Evolutionary conservation across 306 rosid genomes (phyloP), one percentile per base, ranked within the genome.

Genomic region (Cicer chorassanicum): DNA sequence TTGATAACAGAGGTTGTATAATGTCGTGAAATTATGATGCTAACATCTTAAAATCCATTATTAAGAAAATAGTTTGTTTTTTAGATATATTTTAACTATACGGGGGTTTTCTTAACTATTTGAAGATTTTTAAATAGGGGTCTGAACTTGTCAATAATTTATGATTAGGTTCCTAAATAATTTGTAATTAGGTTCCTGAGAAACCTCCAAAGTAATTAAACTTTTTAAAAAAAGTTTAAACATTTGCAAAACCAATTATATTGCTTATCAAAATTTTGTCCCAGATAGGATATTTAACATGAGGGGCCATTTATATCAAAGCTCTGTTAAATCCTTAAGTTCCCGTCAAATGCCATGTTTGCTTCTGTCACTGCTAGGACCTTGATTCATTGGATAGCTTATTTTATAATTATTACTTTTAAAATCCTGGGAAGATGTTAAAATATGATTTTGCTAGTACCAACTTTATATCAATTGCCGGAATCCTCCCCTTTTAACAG

Each of bases 391-490:
- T 1, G 9, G 67, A 38, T 38, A 18, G 48, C 51, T 29, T 64
- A 44, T 44, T 76, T 21, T 53, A 53, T 42, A 6, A 21, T 65
- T 53, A 21, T 65, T 53, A 41, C n/a, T 54, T 60, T 36, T 34
- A 61, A 61, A 61, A 61, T 36, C 45, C 19, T 36, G 10, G 16
- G 65, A 29, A 60, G 50, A 43, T n/a, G 68, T 38, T 43, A 8
- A 51, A 41, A 44, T 59, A 24, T 60, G 21, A 46, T 29, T n/a
- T 61, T 73, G 69, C 34, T 34, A 29, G 49, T 73, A 61, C 61
- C 19, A 24, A 16, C 51, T 61, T 45, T 9, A 38, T 61, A 61
- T 73, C 46, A 45, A 12, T 51, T 61, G 61, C 6, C 15, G 36
- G 49, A 49, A 74, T 14, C 70, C 62, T 61, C 48, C 19, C 12